Conservation (phyloP, 2,329 filamentous ascomycete genomes). For the Fusarium armeniacum region DNA sequence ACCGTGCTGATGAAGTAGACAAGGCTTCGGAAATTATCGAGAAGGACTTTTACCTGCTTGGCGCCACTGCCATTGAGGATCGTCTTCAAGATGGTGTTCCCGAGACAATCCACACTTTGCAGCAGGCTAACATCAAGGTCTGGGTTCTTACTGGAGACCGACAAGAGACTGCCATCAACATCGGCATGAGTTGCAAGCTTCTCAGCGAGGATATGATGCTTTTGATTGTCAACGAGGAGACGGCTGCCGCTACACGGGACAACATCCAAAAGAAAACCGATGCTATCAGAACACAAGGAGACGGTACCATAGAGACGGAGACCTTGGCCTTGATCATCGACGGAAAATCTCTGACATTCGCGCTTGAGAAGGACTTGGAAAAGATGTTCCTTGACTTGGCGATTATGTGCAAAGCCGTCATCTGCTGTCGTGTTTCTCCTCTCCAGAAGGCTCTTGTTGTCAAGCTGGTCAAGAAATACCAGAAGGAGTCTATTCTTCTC, state of each 20-base stretch:
- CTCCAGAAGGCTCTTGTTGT: conserved; percentile 97
- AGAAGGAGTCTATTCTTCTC: conserved; percentile 90
- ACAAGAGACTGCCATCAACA: conserved; percentile 99
- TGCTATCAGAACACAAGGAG: conserved; percentile 86
- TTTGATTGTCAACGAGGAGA: conserved; percentile 94
- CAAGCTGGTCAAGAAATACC: conserved; percentile 94
- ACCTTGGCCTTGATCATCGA: conserved; percentile 94
- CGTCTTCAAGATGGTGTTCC: conserved; percentile 96
- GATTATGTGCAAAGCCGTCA: conserved; percentile 97
- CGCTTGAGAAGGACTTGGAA: conserved; percentile 93
- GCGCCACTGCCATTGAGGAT: conserved; percentile 97
- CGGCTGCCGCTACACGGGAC: conserved; percentile 80
- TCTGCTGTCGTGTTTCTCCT: conserved; percentile 96
- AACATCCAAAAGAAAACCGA: conserved; percentile 95
- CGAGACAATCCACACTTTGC: conserved; percentile 96
- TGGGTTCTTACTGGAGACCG: conserved; percentile 98
- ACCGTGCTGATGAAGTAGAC: conserved; percentile 93
- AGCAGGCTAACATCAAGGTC: conserved; percentile 97
- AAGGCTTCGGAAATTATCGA: conserved; percentile 98
- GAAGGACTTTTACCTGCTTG: conserved; percentile 89
- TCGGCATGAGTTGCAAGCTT: conserved; percentile 99
- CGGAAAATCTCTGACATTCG: conserved; percentile 93
- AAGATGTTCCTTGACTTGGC: conserved; percentile 94
- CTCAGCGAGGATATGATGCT: conserved; percentile 99
- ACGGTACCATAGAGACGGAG: conserved; percentile 82